Evolutionary conservation across 2,329 filamentous ascomycete genomes (phyloP).

Genomic region (Fusarium brevicatenulatum): DNA sequence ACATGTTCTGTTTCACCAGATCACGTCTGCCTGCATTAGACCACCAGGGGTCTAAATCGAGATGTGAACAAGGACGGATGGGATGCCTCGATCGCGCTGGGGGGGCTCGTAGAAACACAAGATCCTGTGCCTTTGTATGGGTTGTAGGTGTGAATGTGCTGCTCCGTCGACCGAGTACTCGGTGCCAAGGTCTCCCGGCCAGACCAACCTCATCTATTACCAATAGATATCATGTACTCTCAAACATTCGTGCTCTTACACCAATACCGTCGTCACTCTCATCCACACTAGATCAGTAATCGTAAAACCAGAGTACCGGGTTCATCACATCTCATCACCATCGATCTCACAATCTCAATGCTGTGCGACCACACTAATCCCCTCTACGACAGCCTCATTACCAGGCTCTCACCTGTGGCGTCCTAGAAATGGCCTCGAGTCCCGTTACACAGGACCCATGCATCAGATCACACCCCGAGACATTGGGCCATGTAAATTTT

Average conservation of each 20-base stretch:
- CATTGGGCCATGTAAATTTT: conserved; percentile 21
- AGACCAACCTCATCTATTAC: neutral
- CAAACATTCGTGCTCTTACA: neutral
- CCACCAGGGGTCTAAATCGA: conserved; percentile 39
- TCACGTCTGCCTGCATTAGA: conserved; percentile 39
- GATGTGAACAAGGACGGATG: conserved; percentile 20
- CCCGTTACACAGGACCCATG: conserved; percentile 10
- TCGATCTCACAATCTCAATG: conserved; percentile 19
- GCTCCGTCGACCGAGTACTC: neutral
- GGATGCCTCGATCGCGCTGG: conserved; percentile 20
- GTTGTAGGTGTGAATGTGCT: neutral
- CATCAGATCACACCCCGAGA: conserved; percentile 35
- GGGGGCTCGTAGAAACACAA: conserved; percentile 9
- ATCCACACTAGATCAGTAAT: conserved; percentile 9
- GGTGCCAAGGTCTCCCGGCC: neutral
- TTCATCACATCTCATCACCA: conserved; percentile 31
- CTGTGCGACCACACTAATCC: conserved; percentile 27
- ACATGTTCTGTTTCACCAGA: conserved; percentile 38
- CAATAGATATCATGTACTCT: neutral
- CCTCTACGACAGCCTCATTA: conserved; percentile 7
- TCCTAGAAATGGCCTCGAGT: conserved; percentile 17
- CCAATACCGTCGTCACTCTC: neutral
- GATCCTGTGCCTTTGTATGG: neutral
- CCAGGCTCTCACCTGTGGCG: conserved; percentile 16
- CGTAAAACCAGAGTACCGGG: conserved; percentile 22